These are phyloP conservation scores for Tolypocladium cylindrosporum DNA, from an alignment of 2,329 filamentous ascomycete species.

Conservation along the genomic window DNA sequence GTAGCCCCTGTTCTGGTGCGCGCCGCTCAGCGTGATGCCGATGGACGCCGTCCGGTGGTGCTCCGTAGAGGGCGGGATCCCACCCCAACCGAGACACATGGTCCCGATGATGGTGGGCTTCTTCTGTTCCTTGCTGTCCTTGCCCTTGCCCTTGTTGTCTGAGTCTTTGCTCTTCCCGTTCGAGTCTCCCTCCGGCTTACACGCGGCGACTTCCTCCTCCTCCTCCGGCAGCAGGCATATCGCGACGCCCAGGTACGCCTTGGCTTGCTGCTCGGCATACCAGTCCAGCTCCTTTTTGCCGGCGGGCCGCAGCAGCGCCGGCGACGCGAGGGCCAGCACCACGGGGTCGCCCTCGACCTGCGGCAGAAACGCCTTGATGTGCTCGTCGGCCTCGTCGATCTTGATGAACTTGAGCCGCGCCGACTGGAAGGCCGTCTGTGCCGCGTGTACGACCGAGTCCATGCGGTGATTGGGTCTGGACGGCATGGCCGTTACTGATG, in stretches of 20 bases:
- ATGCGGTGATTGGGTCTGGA: neutral
- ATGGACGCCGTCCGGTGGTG: slow-evolving; percentile 15
- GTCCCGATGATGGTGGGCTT: slow-evolving; percentile 10
- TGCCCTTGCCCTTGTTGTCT: too few species aligned
- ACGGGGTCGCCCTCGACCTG: slow-evolving; percentile 7
- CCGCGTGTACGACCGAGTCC: neutral
- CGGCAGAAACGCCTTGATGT: slow-evolving; percentile 6
- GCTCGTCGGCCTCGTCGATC: slow-evolving; percentile 7
- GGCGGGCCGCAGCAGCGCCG: slow-evolving; percentile 3
- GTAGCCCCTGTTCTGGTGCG: slow-evolving; percentile 30
- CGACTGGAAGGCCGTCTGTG: slow-evolving; percentile 5
- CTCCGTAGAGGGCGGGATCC: slow-evolving; percentile 3
- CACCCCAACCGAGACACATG: slow-evolving; percentile 10
- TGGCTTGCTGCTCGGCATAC: slow-evolving; percentile 3
- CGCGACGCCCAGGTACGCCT: slow-evolving; percentile 10
- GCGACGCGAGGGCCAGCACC: slow-evolving; percentile 6
- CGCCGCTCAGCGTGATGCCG: slow-evolving; percentile 22
- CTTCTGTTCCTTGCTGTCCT: slow-evolving; percentile 1
- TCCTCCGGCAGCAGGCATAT: slow-evolving; percentile 8
- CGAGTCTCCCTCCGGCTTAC: neutral
- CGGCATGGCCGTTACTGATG: neutral
- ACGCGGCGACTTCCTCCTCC: neutral
- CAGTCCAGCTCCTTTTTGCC: slow-evolving; percentile 7
- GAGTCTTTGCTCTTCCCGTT: neutral
- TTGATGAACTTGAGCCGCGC: slow-evolving; percentile 9